Evolutionary conservation across 768 basidiomycete genomes (phyloP).

Genomic region (Mycena maculata): DNA sequence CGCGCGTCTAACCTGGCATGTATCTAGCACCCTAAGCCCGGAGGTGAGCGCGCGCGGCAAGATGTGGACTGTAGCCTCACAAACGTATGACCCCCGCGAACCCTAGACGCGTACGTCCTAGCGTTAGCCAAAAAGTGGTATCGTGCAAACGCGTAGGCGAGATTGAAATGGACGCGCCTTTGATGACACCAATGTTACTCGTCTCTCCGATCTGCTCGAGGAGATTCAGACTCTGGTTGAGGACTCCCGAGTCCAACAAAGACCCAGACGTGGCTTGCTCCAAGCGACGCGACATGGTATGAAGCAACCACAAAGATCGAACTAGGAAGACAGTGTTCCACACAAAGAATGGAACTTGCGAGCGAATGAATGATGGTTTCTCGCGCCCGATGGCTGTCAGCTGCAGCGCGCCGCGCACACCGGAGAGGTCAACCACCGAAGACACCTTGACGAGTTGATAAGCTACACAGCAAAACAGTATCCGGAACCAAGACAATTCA

Average conservation of each 20-base stretch:
- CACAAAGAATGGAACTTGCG: too few relatives aligned
- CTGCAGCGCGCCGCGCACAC: too few relatives aligned
- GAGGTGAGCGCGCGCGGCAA: constrained; percentile 7
- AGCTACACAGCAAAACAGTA: not conserved
- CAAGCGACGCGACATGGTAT: constrained; percentile 20
- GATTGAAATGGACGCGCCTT: constrained; percentile 35
- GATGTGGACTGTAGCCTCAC: not conserved
- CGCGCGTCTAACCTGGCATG: constrained; percentile 30
- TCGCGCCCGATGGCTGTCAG: too few relatives aligned
- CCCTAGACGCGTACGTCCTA: constrained; percentile 19
- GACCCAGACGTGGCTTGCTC: constrained; percentile 18
- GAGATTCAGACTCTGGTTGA: constrained; percentile 24
- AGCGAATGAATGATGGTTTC: too few relatives aligned
- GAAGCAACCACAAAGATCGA: too few relatives aligned
- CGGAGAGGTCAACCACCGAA: too few relatives aligned
- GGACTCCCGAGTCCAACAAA: constrained; percentile 20
- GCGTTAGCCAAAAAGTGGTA: too few relatives aligned
- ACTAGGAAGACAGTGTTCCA: too few relatives aligned
- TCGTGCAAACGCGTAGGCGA: too few relatives aligned
- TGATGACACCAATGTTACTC: constrained; percentile 20
- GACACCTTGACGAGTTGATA: too few relatives aligned
- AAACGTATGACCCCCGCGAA: constrained; percentile 29
- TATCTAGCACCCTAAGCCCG: constrained; percentile 24
- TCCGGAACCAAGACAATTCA: not conserved
- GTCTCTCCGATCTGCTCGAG: constrained; percentile 29